Evolutionary conservation across 371 early-diverging fungal species (phyloP), one percentile per base, ranked within the genome.

Genomic region (Haplosporangium sp.): DNA sequence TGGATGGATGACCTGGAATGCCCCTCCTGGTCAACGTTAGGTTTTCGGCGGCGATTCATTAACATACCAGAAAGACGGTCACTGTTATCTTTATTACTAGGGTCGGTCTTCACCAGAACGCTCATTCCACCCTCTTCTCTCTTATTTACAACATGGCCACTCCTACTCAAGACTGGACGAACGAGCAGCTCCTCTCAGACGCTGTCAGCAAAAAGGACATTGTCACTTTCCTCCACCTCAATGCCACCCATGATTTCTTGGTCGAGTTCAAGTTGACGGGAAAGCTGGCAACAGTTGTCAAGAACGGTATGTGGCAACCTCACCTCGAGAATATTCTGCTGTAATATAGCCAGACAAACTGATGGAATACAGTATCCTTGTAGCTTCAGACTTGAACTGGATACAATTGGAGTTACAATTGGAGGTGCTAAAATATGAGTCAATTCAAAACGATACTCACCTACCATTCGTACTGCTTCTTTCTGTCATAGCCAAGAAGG

Each of bases 191-290:
- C 42, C 81, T 64, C 37, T 81, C 86, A 18, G 89, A 91, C 62
- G 77, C 70, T 48, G 86, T 91, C 53, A 85, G 87, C 74, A 90
- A 90, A 73, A 90, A 90, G 82, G 90, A 89, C 52, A 82, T 91
- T 40, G 83, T 87, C 37, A 71, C 80, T 20, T 90, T 83, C 69
- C 69, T 91, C 47, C 91, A 90, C 42, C 83, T 84, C 45, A 83
- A 74, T 52, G 89, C 86, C 50, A 61, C 73, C 9, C 75, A 81
- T 18, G 74, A 71, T 67, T 82, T 79, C 37, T 74, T 82, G 73
- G 67, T 79, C 46, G 74, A 71, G 66, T 68, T 62, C 61, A 82
- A 74, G 64, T 59, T 77, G 55, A 73, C 75, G 36, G 77, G 77
- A 40, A 82, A 72, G 54, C 50, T 74, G 50, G 53, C 74, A 40